Conservation (phyloP, 768 basidiomycete species). For the Termitomyces eurrhizus region DNA sequence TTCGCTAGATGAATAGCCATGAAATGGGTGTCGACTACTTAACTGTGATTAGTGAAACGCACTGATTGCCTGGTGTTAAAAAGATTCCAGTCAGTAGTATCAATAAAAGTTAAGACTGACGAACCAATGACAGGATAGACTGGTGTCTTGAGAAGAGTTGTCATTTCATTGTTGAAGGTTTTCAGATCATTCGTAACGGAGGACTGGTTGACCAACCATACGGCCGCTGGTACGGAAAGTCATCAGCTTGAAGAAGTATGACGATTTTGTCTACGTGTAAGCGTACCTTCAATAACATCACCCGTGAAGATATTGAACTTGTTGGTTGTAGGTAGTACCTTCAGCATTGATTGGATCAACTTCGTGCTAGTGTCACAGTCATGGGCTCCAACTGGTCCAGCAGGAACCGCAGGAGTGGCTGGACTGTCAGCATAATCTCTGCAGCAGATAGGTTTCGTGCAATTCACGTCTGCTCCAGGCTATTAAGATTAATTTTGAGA, state of each 20-base stretch:
- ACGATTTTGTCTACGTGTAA: neutral
- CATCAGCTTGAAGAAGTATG: neutral
- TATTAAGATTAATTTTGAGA: constrained; percentile 15
- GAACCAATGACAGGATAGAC: constrained; percentile 50
- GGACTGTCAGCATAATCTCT: constrained; percentile 41
- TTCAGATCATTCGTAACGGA: constrained; percentile 35
- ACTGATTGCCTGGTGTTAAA: constrained; percentile 44
- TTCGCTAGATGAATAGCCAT: constrained; percentile 35
- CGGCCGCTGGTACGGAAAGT: constrained; percentile 31
- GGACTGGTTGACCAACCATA: constrained; percentile 46
- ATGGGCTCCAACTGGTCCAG: constrained; percentile 44
- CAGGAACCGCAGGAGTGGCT: constrained; percentile 35
- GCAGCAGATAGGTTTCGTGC: constrained; percentile 64
- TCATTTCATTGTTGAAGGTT: constrained; percentile 44
- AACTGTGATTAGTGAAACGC: constrained; percentile 15
- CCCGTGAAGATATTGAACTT: constrained; percentile 61
- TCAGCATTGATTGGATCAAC: constrained; percentile 48
- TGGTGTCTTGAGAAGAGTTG: constrained; percentile 32
- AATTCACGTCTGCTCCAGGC: constrained; percentile 51
- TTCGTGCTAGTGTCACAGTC: constrained; percentile 50
- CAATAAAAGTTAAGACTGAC: constrained; percentile 3
- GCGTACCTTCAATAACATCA: constrained; percentile 56
- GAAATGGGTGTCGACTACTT: neutral
- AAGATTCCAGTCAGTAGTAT: neutral
- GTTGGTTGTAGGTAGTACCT: constrained; percentile 34